phyloP scores from a whole-genome alignment of 805 yeast species.

The Metschnikowia aberdeeniae region DNA sequence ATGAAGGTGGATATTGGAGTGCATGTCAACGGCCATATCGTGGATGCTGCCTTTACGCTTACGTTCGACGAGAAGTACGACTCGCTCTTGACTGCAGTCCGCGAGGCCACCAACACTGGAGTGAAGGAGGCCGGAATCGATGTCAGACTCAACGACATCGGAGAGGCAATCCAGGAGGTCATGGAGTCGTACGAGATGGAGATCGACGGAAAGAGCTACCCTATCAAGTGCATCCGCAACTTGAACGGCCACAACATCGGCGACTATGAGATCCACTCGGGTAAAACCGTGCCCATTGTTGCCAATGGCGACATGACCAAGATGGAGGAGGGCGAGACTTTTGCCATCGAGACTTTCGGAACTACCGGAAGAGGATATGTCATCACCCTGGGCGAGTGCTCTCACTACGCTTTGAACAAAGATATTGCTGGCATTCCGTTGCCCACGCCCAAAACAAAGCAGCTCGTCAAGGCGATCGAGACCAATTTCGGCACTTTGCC shows the following conservation, averaged over 20 bases:
- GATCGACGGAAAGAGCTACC: conserved; percentile 77
- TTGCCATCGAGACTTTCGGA: conserved; percentile 98
- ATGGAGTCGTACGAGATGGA: conserved; percentile 97
- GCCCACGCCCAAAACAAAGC: conserved; percentile 65
- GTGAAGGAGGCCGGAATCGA: conserved; percentile 91
- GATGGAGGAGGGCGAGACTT: conserved; percentile 98
- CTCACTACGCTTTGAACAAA: conserved; percentile 76
- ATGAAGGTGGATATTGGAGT: conserved; percentile 97
- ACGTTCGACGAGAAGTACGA: conserved; percentile 85
- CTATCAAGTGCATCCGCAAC: conserved; percentile 85
- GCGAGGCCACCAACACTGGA: conserved; percentile 92
- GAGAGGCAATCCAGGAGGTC: conserved; percentile 92
- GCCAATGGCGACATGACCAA: conserved; percentile 90
- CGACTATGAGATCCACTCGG: conserved; percentile 84
- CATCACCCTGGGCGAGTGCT: conserved; percentile 81
- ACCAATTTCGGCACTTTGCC: conserved; percentile 90
- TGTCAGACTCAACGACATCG: conserved; percentile 90
- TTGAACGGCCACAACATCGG: conserved; percentile 92
- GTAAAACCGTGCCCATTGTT: conserved; percentile 95
- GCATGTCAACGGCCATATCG: conserved; percentile 89
- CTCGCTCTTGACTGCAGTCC: conserved; percentile 75
- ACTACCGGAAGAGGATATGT: conserved; percentile 95
- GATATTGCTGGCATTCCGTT: conserved; percentile 40
- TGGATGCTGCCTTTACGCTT: conserved; percentile 93
- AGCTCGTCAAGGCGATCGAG: conserved; percentile 65